These are phyloP conservation scores for Huiozyma sinensis DNA, from an alignment of 805 yeast genomes.

Conservation along the genomic window DNA sequence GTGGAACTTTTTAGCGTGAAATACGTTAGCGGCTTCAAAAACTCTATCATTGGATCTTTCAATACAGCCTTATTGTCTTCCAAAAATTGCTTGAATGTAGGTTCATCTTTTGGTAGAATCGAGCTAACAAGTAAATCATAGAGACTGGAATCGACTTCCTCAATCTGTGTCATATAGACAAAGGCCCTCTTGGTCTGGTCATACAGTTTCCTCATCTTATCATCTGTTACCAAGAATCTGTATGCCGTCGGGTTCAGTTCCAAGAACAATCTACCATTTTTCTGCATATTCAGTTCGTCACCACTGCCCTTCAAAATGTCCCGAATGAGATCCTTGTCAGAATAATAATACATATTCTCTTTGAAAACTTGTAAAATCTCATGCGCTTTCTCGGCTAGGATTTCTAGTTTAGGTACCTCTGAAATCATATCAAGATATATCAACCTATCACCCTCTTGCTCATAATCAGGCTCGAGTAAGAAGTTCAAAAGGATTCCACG, in stretches of 20 bases:
- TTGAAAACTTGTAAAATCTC: conserved; percentile 36
- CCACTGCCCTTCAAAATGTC: conserved; percentile 31
- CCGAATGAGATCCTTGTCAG: conserved; percentile 46
- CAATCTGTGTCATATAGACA: conserved; percentile 75
- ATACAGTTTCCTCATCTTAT: conserved; percentile 47
- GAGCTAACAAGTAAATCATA: conserved; percentile 35
- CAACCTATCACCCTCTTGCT: conserved; percentile 19
- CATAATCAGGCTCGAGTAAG: conserved; percentile 23
- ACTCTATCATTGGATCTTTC: conserved; percentile 32
- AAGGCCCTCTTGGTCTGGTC: conserved; percentile 75
- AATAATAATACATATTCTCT: conserved; percentile 33
- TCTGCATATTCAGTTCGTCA: conserved; percentile 33
- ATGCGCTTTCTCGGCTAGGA: conserved; percentile 25
- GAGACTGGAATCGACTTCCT: conserved; percentile 52
- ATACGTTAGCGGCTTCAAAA: conserved; percentile 41
- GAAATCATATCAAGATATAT: conserved; percentile 26
- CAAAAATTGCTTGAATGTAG: conserved; percentile 45
- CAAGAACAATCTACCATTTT: conserved; percentile 29
- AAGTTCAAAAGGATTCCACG: conserved; percentile 17
- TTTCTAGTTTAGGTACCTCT: conserved; percentile 14
- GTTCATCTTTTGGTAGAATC: conserved; percentile 49
- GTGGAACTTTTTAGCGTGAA: conserved; percentile 71
- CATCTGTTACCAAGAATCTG: conserved; percentile 37
- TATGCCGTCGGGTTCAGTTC: conserved; percentile 48
- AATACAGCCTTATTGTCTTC: conserved; percentile 29